Evolutionary conservation across 2,329 filamentous ascomycete genomes (phyloP).

Genomic region (Neonectria magnoliae): DNA sequence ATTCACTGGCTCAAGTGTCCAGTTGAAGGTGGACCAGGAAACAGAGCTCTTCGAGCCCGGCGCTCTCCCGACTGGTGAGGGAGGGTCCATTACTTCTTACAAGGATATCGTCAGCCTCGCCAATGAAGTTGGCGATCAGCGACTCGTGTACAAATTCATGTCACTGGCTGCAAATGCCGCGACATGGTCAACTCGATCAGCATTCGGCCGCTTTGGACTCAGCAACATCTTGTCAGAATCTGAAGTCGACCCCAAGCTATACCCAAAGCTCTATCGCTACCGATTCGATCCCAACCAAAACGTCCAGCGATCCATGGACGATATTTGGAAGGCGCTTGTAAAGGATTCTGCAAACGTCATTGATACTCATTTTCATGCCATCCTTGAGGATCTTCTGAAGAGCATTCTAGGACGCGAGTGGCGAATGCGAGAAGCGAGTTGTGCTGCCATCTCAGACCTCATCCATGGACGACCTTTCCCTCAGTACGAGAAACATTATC

Average conservation of each 20-base stretch:
- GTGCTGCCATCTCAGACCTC: constrained; percentile 87
- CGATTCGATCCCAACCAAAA: constrained; percentile 94
- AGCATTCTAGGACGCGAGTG: constrained; percentile 92
- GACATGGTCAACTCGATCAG: constrained; percentile 96
- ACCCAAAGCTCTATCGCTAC: constrained; percentile 94
- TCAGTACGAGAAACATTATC: constrained; percentile 85
- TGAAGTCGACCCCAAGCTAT: constrained; percentile 88
- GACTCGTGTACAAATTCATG: constrained; percentile 99
- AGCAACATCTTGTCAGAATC: constrained; percentile 93
- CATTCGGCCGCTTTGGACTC: constrained; percentile 92
- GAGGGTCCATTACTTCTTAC: constrained; percentile 91
- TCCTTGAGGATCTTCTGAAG: constrained; percentile 86
- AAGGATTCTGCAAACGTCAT: constrained; percentile 84
- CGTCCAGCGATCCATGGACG: constrained; percentile 94
- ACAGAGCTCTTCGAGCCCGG: constrained; percentile 95
- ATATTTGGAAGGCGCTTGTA: constrained; percentile 96
- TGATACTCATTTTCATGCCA: constrained; percentile 84
- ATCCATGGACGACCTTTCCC: constrained; percentile 80
- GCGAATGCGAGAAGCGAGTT: constrained; percentile 92
- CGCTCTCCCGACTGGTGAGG: constrained; percentile 88
- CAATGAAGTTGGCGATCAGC: constrained; percentile 96
- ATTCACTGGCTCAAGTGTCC: constrained; percentile 81
- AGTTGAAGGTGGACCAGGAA: constrained; percentile 86
- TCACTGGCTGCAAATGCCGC: constrained; percentile 94
- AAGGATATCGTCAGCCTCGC: constrained; percentile 96